A percentile compares a stretch with the other conserved stretches of the same genome.
These are phyloP conservation scores for Coemansia asiatica DNA, from an alignment of 192 early-diverging fungal species.

Conservation along the genomic window DNA sequence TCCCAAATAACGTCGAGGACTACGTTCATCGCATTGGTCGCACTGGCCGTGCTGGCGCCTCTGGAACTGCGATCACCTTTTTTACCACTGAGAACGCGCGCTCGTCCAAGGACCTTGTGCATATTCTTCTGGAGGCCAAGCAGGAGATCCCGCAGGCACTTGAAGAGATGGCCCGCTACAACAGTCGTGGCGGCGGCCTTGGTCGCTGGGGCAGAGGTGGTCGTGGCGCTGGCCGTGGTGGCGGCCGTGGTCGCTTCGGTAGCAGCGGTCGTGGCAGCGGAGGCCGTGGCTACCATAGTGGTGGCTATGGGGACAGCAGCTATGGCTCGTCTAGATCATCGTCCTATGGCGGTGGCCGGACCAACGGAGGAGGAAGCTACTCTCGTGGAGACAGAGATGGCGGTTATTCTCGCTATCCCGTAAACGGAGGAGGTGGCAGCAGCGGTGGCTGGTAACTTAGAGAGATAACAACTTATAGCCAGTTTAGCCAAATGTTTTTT, in stretches of 20 bases:
- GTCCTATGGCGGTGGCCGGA: slow-evolving; percentile 16
- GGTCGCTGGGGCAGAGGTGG: slow-evolving; percentile 56
- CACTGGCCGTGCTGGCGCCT: slow-evolving; percentile 91
- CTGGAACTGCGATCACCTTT: slow-evolving; percentile 89
- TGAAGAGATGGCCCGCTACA: slow-evolving; percentile 65
- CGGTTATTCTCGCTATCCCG: neutral
- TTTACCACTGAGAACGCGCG: slow-evolving; percentile 87
- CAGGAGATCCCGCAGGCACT: slow-evolving; percentile 84
- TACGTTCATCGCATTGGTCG: slow-evolving; percentile 95
- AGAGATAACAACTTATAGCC: no score
- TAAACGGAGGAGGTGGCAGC: neutral
- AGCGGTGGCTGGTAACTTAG: neutral
- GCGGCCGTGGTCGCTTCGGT: slow-evolving; percentile 19
- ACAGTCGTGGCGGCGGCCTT: slow-evolving; percentile 56
- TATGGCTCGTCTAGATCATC: slow-evolving; percentile 39
- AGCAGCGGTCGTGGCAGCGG: slow-evolving; percentile 24
- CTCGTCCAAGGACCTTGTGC: slow-evolving; percentile 78
- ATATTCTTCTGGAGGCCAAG: slow-evolving; percentile 86
- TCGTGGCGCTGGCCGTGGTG: slow-evolving; percentile 51
- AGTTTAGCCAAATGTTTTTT: no score
- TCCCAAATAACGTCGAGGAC: slow-evolving; percentile 88
- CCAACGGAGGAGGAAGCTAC: slow-evolving; percentile 19
- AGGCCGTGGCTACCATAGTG: slow-evolving; percentile 17
- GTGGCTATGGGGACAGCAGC: slow-evolving; percentile 24
- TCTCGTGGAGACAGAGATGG: slow-evolving; percentile 35